These are phyloP conservation scores for Penicillium sp. DNA, from an alignment of 2,329 filamentous ascomycete species.

Conservation along the genomic window DNA sequence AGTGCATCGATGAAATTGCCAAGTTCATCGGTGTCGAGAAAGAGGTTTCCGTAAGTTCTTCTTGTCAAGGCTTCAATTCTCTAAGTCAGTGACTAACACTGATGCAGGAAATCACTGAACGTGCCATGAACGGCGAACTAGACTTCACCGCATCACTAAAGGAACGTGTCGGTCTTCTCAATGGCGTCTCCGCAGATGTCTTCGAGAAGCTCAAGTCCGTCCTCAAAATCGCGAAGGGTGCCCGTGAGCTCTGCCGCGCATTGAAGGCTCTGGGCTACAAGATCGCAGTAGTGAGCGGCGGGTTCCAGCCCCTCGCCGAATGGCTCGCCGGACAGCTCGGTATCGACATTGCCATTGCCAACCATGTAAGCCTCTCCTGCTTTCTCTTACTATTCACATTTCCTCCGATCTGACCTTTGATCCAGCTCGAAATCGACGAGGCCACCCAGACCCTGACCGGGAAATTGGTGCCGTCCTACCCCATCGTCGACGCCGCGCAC, in stretches of 20 bases:
- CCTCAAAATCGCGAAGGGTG: slow-evolving; percentile 79
- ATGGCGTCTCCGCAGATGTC: slow-evolving; percentile 73
- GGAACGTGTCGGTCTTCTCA: slow-evolving; percentile 75
- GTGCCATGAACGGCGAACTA: slow-evolving; percentile 93
- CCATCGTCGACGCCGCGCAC: slow-evolving; percentile 59
- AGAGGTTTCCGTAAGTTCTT: slow-evolving; percentile 61
- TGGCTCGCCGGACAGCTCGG: slow-evolving; percentile 81
- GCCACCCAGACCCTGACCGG: slow-evolving; percentile 53
- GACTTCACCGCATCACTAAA: slow-evolving; percentile 84
- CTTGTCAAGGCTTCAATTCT: neutral
- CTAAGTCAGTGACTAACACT: slow-evolving; percentile 6
- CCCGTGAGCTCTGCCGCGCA: slow-evolving; percentile 67
- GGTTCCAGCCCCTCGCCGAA: slow-evolving; percentile 82
- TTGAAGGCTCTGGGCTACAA: slow-evolving; percentile 78
- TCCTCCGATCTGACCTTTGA: neutral
- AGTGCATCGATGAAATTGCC: slow-evolving; percentile 95
- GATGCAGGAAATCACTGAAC: slow-evolving; percentile 72
- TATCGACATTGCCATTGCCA: slow-evolving; percentile 84
- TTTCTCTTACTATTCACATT: neutral
- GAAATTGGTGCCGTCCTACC: slow-evolving; percentile 50
- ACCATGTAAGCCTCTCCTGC: slow-evolving; percentile 58
- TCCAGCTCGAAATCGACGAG: slow-evolving; percentile 48
- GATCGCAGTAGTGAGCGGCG: slow-evolving; percentile 86
- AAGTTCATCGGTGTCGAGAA: slow-evolving; percentile 77
- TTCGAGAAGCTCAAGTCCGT: slow-evolving; percentile 73